Evolutionary conservation across 176 grass and related monocot genomes (phyloP), one percentile per base, ranked within the genome.

Genomic region (Stipa capillata): DNA sequence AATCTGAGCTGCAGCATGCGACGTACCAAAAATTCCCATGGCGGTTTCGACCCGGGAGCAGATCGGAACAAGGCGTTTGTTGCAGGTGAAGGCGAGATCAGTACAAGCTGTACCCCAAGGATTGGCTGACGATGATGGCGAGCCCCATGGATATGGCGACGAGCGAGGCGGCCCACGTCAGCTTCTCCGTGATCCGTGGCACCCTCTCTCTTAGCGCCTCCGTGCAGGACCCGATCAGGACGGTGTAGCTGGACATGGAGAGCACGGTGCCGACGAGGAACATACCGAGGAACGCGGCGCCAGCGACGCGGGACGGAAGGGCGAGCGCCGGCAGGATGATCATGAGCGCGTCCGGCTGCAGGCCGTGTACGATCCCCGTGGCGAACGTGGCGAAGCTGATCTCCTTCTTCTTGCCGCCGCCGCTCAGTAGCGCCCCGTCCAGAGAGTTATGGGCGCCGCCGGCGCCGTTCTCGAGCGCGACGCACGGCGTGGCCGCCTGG

Each of bases 311-410:
- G 41, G 94, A 97, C n/a, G 89, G 94, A 57, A 97, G 79, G 18
- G 94, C 89, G 8, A 93, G 88, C 29, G 86, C 91, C 2, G 89
- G 94, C 69, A 97, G 79, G 65, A 93, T 60, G 86, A 93, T 93
- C 85, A 97, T 81, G 0, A 97, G 88, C 64, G 94, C 88, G 80
- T 97, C 94, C 35, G 94, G 94, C 74, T 97, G 94, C 74, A 97
- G 81, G 17, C 91, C 91, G 70, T 97, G 89, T 13, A 93, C 84
- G 64, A 97, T 91, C 5, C 94, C 94, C 4, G 94, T 97, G 7
- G 94, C 88, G 74, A 97, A 93, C 32, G 90, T 97, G 0, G 93
- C 88, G 64, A 97, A 87, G 50, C 60, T 91, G 56, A 97, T 43
- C 76, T 93, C 84, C 59, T 63, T 97, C 86, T 63, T 77, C 10